These are phyloP conservation scores for Mucor plumbeus DNA, from an alignment of 371 early-diverging fungal species.

Conservation along the genomic window DNA sequence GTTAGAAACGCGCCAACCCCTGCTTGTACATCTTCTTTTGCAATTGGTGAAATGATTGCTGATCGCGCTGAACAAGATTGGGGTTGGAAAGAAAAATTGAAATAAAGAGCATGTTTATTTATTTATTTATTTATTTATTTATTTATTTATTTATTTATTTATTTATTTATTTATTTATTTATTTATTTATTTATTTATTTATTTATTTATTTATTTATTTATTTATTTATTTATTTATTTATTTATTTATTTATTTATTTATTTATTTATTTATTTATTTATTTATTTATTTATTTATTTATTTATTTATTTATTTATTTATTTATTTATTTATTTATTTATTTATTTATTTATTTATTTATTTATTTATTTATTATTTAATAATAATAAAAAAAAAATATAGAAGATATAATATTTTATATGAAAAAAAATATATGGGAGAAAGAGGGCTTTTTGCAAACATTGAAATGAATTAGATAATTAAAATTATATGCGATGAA, in stretches of 20 bases:
- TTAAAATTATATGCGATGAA: background rate
- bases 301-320: background rate
- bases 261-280: background rate
- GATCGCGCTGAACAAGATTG: conserved; percentile 45
- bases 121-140: background rate
- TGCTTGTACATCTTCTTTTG: conserved; percentile 46
- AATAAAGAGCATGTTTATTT: background rate
- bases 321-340: background rate
- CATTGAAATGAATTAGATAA: conserved; percentile 4
- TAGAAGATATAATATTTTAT: background rate
- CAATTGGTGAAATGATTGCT: conserved; percentile 44
- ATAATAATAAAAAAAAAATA: background rate
- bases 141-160: background rate
- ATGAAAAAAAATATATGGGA: background rate
- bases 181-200: background rate
- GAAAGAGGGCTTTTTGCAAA: background rate
- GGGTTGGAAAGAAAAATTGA: conserved; percentile 26
- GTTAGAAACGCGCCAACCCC: conserved; percentile 51
- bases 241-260: background rate
- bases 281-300: too few species aligned
- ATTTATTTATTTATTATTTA: background rate
- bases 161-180: background rate
- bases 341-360: background rate
- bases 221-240: background rate
- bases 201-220: background rate